Percentiles rank a stretch among this genome's conserved stretches.
Conservation (phyloP, 148 eudicot species). For the Nyssa sinensis region DNA sequence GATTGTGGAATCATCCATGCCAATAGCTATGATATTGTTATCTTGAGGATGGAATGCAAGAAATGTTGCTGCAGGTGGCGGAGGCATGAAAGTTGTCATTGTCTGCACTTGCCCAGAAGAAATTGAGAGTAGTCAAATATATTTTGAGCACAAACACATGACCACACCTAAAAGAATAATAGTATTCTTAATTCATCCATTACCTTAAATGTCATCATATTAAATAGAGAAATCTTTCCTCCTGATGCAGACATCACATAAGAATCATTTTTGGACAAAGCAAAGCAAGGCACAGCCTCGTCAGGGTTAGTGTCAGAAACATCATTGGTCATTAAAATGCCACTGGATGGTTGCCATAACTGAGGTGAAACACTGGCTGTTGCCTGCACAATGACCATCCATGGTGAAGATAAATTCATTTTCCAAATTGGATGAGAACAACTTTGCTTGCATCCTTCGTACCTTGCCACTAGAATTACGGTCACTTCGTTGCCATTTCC, state of each 20-base stretch:
- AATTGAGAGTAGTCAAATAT: not conserved
- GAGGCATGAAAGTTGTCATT: conserved; percentile 84
- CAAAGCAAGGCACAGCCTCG: conserved; percentile 81
- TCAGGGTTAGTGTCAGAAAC: conserved; percentile 58
- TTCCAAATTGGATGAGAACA: not conserved
- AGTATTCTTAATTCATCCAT: not conserved
- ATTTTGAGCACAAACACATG: not conserved
- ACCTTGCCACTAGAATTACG: conserved; percentile 73
- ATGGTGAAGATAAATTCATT: not conserved
- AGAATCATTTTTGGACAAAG: conserved; percentile 91
- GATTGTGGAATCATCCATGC: conserved; percentile 92
- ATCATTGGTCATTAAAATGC: conserved; percentile 85
- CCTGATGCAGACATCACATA: conserved; percentile 97
- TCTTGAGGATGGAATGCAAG: conserved; percentile 93
- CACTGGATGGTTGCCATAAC: conserved; percentile 85
- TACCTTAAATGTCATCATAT: conserved; percentile 93
- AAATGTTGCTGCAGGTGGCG: conserved; percentile 95
- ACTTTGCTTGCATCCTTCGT: not conserved
- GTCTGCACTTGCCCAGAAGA: conserved; percentile 56
- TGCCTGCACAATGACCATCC: conserved; percentile 42
- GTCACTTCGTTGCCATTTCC: conserved; percentile 83
- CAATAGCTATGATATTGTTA: conserved; percentile 92
- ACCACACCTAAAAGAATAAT: not conserved
- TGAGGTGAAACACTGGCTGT: conserved; percentile 72
- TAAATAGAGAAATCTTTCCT: conserved; percentile 78